These are phyloP conservation scores for Astrocystis sublimbata DNA, from an alignment of 495 filamentous ascomycete genomes.

Conservation along the genomic window DNA sequence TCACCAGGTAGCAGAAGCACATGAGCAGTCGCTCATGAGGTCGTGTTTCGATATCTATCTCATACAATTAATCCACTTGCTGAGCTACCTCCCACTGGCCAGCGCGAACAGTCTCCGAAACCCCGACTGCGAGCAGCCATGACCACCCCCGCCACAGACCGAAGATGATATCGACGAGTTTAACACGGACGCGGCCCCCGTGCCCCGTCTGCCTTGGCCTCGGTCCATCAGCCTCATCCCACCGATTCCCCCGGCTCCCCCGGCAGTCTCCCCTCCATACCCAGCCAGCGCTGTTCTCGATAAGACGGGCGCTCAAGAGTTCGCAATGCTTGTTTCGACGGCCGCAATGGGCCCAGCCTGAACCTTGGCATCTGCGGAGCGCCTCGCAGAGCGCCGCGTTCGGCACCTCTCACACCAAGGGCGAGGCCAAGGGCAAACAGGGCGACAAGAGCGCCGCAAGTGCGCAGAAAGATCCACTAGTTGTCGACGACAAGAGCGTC, in stretches of 20 bases:
- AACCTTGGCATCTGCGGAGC: neutral
- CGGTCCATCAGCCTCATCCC: neutral
- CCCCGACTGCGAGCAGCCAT: neutral
- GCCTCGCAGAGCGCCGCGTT: neutral
- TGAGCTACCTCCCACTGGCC: neutral
- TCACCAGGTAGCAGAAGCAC: too few species aligned
- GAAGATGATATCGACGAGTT: slow-evolving; percentile 19
- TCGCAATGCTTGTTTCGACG: neutral
- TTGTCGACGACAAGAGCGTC: slow-evolving; percentile 53
- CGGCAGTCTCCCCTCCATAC: neutral
- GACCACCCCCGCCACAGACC: neutral
- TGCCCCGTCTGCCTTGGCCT: slow-evolving; percentile 6
- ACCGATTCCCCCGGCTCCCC: neutral
- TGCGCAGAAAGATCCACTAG: slow-evolving; percentile 39
- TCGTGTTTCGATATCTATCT: neutral
- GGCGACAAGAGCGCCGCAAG: neutral
- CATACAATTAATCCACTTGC: slow-evolving; percentile 7
- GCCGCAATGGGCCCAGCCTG: neutral
- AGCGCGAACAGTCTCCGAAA: neutral
- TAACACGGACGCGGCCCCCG: slow-evolving; percentile 7
- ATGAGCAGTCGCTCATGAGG: neutral
- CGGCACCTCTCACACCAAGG: too few species aligned
- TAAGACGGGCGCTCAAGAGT: slow-evolving; percentile 10
- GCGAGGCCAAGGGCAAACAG: slow-evolving; percentile 11
- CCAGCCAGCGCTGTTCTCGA: slow-evolving; percentile 7